Conservation (phyloP, 345 rosid species). For the Geranium rotundifolium region DNA sequence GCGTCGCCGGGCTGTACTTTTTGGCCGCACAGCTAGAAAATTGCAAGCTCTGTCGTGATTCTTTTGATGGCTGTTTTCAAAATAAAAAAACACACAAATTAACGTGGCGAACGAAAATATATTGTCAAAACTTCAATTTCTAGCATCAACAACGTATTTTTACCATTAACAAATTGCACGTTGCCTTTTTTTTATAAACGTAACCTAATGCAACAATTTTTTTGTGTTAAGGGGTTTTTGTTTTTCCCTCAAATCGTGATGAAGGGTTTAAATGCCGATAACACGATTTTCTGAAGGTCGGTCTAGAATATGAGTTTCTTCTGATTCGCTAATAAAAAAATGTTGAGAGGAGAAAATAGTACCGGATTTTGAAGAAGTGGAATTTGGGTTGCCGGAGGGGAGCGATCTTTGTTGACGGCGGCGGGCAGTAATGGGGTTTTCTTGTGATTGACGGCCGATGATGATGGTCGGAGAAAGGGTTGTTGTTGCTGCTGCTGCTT, state of each 20-base stretch:
- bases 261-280: too few species aligned
- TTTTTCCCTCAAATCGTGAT: too few species aligned
- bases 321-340: too few species aligned
- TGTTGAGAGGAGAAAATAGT: not conserved
- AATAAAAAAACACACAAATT: not conserved
- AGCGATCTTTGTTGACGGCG: slow-evolving; percentile 66
- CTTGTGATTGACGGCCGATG: slow-evolving; percentile 25
- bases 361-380: slow-evolving; percentile 45
- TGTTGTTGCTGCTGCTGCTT: slow-evolving; percentile 74
- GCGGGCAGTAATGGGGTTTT: slow-evolving; percentile 45
- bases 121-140: too few species aligned
- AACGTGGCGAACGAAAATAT: not conserved
- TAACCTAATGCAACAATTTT: not conserved
- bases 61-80: not conserved
- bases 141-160: too few species aligned
- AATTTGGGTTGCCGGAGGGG: slow-evolving; percentile 41
- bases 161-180: too few species aligned
- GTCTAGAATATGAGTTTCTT: too few species aligned
- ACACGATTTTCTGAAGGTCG: too few species aligned
- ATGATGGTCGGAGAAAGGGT: slow-evolving; percentile 38
- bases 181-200: too few species aligned
- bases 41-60: slow-evolving; percentile 41
- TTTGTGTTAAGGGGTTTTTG: too few species aligned
- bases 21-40: slow-evolving; percentile 51
- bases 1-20: slow-evolving; percentile 26